Conservation (phyloP, 2,329 filamentous ascomycete genomes). For the Endothia cerciana region DNA sequence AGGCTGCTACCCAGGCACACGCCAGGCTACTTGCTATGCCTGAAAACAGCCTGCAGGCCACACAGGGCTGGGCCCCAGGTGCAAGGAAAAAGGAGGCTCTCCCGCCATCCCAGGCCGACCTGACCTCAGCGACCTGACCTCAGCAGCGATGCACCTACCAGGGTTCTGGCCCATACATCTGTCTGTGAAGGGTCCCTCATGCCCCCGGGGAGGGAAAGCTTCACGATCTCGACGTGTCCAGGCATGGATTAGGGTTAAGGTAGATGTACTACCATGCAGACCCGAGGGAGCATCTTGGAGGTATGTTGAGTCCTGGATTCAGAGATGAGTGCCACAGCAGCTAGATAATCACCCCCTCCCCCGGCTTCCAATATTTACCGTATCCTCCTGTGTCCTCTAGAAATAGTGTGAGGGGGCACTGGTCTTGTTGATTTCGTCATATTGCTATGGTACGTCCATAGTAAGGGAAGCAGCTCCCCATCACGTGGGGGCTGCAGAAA, state of each 20-base stretch:
- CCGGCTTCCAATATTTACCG: no score
- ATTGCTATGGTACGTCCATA: background rate
- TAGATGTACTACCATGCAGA: no score
- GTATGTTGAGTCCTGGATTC: background rate
- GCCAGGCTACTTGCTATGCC: no score
- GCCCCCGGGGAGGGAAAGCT: no score
- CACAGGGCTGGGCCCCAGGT: conserved; percentile 1
- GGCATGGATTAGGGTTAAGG: no score
- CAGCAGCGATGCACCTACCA: background rate
- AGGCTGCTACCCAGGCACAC: background rate
- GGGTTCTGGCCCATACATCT: conserved; percentile 2
- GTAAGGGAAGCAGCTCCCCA: background rate
- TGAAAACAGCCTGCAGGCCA: conserved; percentile 4
- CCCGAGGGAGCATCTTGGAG: background rate
- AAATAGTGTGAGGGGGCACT: no score
- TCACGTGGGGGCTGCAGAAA: conserved; percentile 2
- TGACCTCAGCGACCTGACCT: no score
- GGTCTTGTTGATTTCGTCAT: conserved; percentile 5
- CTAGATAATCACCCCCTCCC: no score
- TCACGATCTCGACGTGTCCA: background rate
- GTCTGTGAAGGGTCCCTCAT: no score
- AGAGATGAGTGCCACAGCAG: background rate
- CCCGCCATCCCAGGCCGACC: background rate
- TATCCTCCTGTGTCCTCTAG: no score
- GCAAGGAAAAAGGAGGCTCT: conserved; percentile 4